A percentile compares a stretch with the other conserved stretches of the same genome.
These are phyloP conservation scores for Linnemannia schmuckeri DNA, from an alignment of 192 early-diverging fungal species.

Conservation along the genomic window DNA sequence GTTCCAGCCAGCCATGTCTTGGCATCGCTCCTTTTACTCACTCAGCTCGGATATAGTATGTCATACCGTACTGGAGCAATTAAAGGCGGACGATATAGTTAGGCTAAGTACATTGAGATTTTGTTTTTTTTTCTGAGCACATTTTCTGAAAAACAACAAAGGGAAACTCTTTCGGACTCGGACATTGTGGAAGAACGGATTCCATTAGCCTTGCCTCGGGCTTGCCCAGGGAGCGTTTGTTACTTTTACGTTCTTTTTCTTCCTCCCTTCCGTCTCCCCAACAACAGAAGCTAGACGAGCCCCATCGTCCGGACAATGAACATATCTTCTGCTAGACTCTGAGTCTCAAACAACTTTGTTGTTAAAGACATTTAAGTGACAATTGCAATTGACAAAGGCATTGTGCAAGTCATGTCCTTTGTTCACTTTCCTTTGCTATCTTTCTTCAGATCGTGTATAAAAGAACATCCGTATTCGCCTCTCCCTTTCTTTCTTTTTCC, in stretches of 20 bases:
- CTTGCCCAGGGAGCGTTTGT: not conserved
- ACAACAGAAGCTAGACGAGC: not conserved
- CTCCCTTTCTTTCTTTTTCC: not conserved
- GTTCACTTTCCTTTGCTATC: not conserved
- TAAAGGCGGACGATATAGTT: not conserved
- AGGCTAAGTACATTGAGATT: not conserved
- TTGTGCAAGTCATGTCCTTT: no score
- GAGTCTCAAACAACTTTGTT: not conserved
- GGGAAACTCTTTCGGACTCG: not conserved
- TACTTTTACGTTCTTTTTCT: not conserved
- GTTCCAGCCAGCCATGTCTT: not conserved
- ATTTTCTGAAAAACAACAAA: not conserved
- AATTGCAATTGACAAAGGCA: not conserved
- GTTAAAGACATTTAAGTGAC: slow-evolving; percentile 8
- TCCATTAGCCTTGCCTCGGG: slow-evolving; percentile 1
- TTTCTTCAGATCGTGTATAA: not conserved
- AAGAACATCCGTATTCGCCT: not conserved
- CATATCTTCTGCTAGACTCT: not conserved
- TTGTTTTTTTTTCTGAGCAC: not conserved
- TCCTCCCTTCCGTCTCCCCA: not conserved
- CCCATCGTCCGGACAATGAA: not conserved
- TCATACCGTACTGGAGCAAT: not conserved
- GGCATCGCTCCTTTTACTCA: not conserved
- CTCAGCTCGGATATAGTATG: not conserved
- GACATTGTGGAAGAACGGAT: not conserved